phyloP scores from a whole-genome alignment of 2,329 filamentous ascomycete genomes.

The Fusarium sp. region DNA sequence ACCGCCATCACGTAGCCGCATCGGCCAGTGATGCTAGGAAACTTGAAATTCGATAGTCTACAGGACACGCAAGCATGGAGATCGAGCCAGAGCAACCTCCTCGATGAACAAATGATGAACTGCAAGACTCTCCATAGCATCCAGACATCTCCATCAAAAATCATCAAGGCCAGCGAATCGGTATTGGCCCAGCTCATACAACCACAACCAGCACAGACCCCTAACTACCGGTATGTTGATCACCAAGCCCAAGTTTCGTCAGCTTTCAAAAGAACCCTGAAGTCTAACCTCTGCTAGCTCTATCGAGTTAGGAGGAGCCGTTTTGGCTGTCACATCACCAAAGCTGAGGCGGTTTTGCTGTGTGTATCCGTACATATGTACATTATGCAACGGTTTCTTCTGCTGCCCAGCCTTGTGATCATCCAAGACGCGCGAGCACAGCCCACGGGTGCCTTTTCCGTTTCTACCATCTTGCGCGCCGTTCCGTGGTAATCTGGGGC shows the following conservation, averaged over 20 bases:
- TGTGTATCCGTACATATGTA: no score
- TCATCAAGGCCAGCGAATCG: conserved; percentile 23
- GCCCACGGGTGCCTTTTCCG: neutral
- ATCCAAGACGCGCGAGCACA: conserved; percentile 1
- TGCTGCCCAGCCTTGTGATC: conserved; percentile 10
- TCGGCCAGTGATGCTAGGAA: neutral
- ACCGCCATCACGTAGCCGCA: conserved; percentile 5
- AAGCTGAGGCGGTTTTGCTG: neutral
- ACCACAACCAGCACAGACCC: conserved; percentile 21
- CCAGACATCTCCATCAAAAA: neutral
- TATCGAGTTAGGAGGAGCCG: conserved; percentile 18
- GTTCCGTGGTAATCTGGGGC: conserved; percentile 26
- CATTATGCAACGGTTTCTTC: conserved; percentile 23
- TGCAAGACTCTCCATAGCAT: neutral
- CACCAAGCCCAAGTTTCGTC: neutral
- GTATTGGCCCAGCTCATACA: conserved; percentile 19
- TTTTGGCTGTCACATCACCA: conserved; percentile 12
- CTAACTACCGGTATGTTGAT: conserved; percentile 11
- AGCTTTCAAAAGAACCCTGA: conserved; percentile 30
- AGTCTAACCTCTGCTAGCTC: conserved; percentile 9
- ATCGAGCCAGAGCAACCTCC: conserved; percentile 2
- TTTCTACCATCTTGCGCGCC: conserved; percentile 16
- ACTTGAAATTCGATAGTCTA: neutral
- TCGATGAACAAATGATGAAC: neutral
- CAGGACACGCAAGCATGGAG: neutral